phyloP scores from a whole-genome alignment of 345 rosid genomes.

The Bretschneidera sinensis region DNA sequence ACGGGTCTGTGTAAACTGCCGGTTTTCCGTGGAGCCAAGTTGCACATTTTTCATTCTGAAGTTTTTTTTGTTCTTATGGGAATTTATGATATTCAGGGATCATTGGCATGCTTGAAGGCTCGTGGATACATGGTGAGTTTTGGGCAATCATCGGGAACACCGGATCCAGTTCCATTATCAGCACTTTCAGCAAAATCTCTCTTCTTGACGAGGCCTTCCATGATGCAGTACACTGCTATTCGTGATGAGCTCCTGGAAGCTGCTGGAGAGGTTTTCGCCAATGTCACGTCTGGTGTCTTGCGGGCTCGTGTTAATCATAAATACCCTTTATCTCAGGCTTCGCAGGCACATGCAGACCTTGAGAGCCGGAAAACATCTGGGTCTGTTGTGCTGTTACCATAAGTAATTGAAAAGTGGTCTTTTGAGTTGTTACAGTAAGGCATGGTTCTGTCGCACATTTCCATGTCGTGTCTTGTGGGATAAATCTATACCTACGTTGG shows the following conservation, averaged over 20 bases:
- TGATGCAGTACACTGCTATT: slow-evolving; percentile 66
- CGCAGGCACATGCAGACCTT: slow-evolving; percentile 72
- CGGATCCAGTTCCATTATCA: slow-evolving; percentile 70
- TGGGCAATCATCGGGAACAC: slow-evolving; percentile 82
- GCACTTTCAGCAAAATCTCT: slow-evolving; percentile 65
- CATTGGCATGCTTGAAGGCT: slow-evolving; percentile 67
- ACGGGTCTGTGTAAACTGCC: background rate
- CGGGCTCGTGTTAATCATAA: slow-evolving; percentile 63
- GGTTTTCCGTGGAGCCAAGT: background rate
- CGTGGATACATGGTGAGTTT: slow-evolving; percentile 85
- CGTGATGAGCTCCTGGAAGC: slow-evolving; percentile 72
- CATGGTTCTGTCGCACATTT: too few relatives aligned
- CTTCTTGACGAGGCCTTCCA: slow-evolving; percentile 76
- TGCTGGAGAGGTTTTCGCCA: slow-evolving; percentile 70
- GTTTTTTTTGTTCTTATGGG: background rate
- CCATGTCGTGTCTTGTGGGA: too few relatives aligned
- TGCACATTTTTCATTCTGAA: background rate
- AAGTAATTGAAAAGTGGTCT: slow-evolving; percentile 9
- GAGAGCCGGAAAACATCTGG: slow-evolving; percentile 71
- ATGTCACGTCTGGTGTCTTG: slow-evolving; percentile 52
- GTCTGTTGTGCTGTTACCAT: slow-evolving; percentile 73
- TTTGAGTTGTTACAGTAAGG: background rate
- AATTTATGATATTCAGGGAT: slow-evolving; percentile 46
- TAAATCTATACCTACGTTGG: too few relatives aligned
- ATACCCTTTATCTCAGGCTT: slow-evolving; percentile 66